Base-by-base conservation (phyloP, 441 rosid species). In the Populus trichocarpa region DNA sequence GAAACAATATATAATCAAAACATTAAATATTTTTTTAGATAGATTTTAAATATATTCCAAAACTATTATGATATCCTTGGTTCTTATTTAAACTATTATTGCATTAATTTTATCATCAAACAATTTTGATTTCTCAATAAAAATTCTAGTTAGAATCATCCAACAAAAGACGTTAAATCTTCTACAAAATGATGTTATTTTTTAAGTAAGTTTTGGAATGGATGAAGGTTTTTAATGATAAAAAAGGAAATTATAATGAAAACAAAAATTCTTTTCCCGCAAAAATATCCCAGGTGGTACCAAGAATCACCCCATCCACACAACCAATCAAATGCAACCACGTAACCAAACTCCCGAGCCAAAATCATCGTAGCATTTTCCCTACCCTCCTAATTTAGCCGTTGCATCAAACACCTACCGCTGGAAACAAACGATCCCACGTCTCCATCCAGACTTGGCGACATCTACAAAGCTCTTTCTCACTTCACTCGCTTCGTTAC, bases 401-500 rank as follows among this genome's bases (percentile, higher is more conserved):
- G 63, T 57, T 57, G 63, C 63, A 57, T 57, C 23, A 57, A 20
- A 57, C 63, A 57, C 63, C 3, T 57, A 20, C 0, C 23, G 20
- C 23, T 57, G 11, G 63, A 57, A 57, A 57, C 22, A 57, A 2
- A 30, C 32, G 32, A 30, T 30, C 10, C 18, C 3, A 13, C 0
- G 63, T 23, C 8, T 18, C 40, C 23, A 7, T 69, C 42, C 71
- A 35, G 18, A 22, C 35, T 8, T 0, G 85, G 83, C 90, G 90
- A 87, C 83, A 75, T 72, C 59, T 68, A 74, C 89, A 38, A 83
- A 79, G 82, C 71, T 23, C 20, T 57, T 22, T 13, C n/a, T 18
- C 32, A 26, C 8, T 50, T 50, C n/a, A 68, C n/a, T 63, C 70
- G 50, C 90, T 78, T 87, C 67, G 94, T 36, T 80, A 67, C 69